Evolutionary conservation across 768 basidiomycete species (phyloP).

Genomic region (Pleurotus giganteus): DNA sequence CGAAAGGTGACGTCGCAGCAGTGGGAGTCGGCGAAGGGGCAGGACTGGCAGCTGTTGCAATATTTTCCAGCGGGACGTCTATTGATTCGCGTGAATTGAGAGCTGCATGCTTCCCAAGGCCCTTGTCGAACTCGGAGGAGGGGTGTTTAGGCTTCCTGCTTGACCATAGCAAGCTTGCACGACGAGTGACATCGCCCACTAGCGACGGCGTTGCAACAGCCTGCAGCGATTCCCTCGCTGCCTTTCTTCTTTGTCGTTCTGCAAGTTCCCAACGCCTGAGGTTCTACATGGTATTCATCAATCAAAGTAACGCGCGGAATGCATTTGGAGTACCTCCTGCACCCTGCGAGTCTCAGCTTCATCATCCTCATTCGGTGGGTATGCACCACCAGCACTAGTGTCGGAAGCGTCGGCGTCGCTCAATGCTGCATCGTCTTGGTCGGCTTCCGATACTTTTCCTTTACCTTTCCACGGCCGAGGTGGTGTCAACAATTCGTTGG

Average conservation of each 20-base stretch:
- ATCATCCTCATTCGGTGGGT: slow-evolving; percentile 69
- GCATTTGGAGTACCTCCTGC: slow-evolving; percentile 55
- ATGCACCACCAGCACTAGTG: slow-evolving; percentile 29
- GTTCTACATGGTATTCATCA: slow-evolving; percentile 43
- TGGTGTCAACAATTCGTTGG: slow-evolving; percentile 1
- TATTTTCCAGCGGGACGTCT: slow-evolving; percentile 57
- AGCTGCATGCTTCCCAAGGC: slow-evolving; percentile 41
- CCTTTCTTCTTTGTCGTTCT: slow-evolving; percentile 74
- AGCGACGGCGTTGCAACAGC: slow-evolving; percentile 37
- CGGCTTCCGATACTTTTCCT: slow-evolving; percentile 27
- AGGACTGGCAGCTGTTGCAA: slow-evolving; percentile 35
- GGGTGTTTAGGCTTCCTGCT: slow-evolving; percentile 33
- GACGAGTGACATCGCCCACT: slow-evolving; percentile 55
- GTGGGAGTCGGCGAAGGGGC: slow-evolving; percentile 40
- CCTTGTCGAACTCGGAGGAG: slow-evolving; percentile 18
- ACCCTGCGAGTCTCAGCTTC: slow-evolving; percentile 66
- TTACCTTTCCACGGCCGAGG: slow-evolving; percentile 25
- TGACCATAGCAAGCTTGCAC: slow-evolving; percentile 59
- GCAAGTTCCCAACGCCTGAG: slow-evolving; percentile 75
- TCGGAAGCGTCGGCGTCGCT: slow-evolving; percentile 20
- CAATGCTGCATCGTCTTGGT: slow-evolving; percentile 11
- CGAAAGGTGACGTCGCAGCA: slow-evolving; percentile 48
- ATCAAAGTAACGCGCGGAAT: slow-evolving; percentile 7
- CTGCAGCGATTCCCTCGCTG: slow-evolving; percentile 54
- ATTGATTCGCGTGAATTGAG: slow-evolving; percentile 51